Evolutionary conservation across 148 eudicot genomes (phyloP).

Genomic region (Gaultheria prostrata): DNA sequence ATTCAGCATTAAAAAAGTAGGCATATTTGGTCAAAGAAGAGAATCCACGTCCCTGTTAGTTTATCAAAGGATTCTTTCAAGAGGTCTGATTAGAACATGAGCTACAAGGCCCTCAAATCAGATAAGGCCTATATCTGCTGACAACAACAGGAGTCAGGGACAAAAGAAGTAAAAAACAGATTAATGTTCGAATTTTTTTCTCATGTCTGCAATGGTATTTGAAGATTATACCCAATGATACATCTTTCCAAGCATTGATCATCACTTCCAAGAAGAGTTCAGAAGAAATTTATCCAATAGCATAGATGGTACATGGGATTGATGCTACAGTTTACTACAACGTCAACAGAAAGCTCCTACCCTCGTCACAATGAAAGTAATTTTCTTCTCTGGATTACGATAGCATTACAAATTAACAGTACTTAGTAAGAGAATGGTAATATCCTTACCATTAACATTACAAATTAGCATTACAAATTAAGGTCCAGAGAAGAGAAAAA

Average conservation of each 20-base stretch:
- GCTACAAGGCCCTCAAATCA: not conserved
- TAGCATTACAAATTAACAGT: not conserved
- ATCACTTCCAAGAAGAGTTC: not conserved
- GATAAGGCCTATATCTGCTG: not conserved
- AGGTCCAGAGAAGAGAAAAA: too few relatives aligned
- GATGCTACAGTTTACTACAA: not conserved
- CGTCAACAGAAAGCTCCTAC: not conserved
- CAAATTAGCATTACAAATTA: not conserved
- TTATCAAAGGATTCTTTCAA: not conserved
- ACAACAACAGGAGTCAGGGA: not conserved
- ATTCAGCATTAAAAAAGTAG: not conserved
- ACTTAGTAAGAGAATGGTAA: not conserved
- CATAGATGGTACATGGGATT: not conserved
- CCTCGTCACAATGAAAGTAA: not conserved
- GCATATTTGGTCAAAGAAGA: not conserved
- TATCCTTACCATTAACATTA: too few relatives aligned
- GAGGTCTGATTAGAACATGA: not conserved
- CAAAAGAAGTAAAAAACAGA: not conserved
- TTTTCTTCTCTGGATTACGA: not conserved
- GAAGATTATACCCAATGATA: not conserved
- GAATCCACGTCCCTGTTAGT: not conserved
- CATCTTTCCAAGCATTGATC: not conserved
- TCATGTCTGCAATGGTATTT: not conserved
- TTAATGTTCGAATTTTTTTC: not conserved
- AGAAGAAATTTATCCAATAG: not conserved